Evolutionary conservation across 257 asterid genomes (phyloP), one percentile per base, ranked within the genome.

Genomic region (Lycium ferocissimum): DNA sequence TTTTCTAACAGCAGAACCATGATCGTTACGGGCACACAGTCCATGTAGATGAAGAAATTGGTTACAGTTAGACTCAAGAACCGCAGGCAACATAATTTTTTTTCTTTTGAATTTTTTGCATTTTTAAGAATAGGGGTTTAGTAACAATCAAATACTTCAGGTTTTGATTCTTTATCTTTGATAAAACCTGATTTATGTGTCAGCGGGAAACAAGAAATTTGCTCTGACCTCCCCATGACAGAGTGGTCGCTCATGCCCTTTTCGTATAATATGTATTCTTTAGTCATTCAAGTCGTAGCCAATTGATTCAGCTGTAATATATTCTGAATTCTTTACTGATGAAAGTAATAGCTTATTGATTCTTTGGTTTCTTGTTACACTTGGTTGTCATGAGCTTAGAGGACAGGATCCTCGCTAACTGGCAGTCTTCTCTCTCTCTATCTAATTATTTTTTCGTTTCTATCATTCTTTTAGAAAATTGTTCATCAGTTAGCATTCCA

Each of bases 241-340:
- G 62, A 49, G 13, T 33, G 63, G 49, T 78, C 53, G 7, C 65
- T 53, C 82, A 78, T 26, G 65, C 14, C 22, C 43, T 51, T 26
- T 6, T 53, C 53, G 82, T 78, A 53, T 53, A 53, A 78, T 78
- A 78, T 78, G 82, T 78, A 26, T 26, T 53, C 82, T 53, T 78
- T 49, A 75, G 65, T 78, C 54, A 40, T 70, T 38, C 33, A 17
- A 70, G 79, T 70, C 47, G 14, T 78, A 78, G 82, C 82, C 82
- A 78, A 78, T 78, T 78, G 49, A 15, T 53, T 78, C 82, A 26
- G 49, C 17, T 78, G 82, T 78, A 78, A 78, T 78, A 53, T 78
- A 78, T 78, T 26, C 65, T 53, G 82, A 13, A 78, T 53, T 78
- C 51, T 26, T 78, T 78, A 53, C 63, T 33, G 81, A 51, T 53